Conservation (phyloP, 2,329 filamentous ascomycete species). For the Hymenoscyphus linearis region DNA sequence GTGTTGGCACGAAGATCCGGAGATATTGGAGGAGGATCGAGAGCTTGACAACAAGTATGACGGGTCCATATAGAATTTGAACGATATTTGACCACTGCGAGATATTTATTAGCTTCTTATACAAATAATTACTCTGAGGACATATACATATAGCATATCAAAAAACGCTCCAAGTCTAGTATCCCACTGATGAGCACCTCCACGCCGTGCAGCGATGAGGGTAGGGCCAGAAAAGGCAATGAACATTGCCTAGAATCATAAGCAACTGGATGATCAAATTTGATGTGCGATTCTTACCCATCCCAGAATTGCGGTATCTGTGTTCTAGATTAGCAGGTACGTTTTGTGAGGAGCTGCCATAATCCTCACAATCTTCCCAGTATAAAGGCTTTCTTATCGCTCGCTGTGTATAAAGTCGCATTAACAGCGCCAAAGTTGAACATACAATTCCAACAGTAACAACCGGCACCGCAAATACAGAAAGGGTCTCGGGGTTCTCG, state of each 20-base stretch:
- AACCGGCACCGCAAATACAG: conserved; percentile 2
- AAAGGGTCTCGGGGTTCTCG: not conserved
- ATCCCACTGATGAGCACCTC: conserved; percentile 7
- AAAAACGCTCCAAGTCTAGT: conserved; percentile 3
- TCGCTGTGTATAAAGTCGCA: conserved; percentile 6
- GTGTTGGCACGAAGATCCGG: conserved; percentile 6
- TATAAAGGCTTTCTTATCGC: conserved; percentile 1
- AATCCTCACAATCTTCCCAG: conserved; percentile 8
- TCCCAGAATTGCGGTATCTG: conserved; percentile 4
- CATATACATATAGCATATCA: conserved; percentile 4
- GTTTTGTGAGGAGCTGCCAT: not conserved
- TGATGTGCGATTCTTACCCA: not conserved
- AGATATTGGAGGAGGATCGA: conserved; percentile 7
- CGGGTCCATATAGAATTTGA: conserved; percentile 6
- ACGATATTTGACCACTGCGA: conserved; percentile 5
- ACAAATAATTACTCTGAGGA: not conserved
- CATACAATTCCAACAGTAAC: not conserved
- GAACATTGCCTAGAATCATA: conserved; percentile 3
- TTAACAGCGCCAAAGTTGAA: conserved; percentile 2
- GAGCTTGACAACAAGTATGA: conserved; percentile 6
- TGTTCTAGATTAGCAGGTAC: not conserved
- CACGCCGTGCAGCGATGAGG: conserved; percentile 2
- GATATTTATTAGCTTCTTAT: not conserved
- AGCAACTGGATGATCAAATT: not conserved
- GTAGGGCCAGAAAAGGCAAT: conserved; percentile 1